These are phyloP conservation scores for Colletotrichum filicis DNA, from an alignment of 2,329 filamentous ascomycete genomes.

Conservation along the genomic window DNA sequence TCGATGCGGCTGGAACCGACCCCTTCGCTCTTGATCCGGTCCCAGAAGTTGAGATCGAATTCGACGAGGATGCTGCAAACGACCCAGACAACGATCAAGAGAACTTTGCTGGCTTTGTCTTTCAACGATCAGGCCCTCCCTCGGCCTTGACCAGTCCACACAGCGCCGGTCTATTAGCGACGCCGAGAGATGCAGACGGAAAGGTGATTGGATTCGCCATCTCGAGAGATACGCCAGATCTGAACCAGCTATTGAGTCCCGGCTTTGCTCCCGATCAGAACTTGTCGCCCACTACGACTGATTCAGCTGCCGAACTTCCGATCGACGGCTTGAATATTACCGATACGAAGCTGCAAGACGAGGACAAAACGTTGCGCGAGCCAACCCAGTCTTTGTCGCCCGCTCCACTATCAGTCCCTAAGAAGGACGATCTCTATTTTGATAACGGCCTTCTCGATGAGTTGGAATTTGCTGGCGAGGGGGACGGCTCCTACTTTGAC, in stretches of 20 bases:
- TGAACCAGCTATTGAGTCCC: slow-evolving; percentile 27
- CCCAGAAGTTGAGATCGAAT: slow-evolving; percentile 24
- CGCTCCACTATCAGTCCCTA: background rate
- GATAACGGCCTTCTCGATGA: slow-evolving; percentile 67
- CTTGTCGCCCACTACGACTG: slow-evolving; percentile 28
- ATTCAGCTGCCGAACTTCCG: slow-evolving; percentile 51
- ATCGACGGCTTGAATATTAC: slow-evolving; percentile 50
- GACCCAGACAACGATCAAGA: slow-evolving; percentile 68
- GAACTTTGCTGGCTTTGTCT: slow-evolving; percentile 70
- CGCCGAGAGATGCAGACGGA: slow-evolving; percentile 66
- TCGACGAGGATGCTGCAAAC: slow-evolving; percentile 41
- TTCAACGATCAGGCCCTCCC: slow-evolving; percentile 63
- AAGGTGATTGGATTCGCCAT: slow-evolving; percentile 67
- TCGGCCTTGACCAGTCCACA: slow-evolving; percentile 63
- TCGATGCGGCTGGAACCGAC: slow-evolving; percentile 11
- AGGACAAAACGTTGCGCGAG: slow-evolving; percentile 34
- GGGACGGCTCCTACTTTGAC: slow-evolving; percentile 71
- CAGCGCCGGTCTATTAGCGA: slow-evolving; percentile 57
- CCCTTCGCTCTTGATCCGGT: slow-evolving; percentile 17
- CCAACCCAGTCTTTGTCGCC: slow-evolving; percentile 37
- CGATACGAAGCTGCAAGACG: slow-evolving; percentile 21
- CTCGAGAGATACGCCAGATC: slow-evolving; percentile 57
- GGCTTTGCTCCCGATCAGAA: slow-evolving; percentile 22
- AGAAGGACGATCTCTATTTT: slow-evolving; percentile 73
- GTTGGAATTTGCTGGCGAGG: slow-evolving; percentile 59